Conservation (phyloP, 257 asterid species). For the Ballota nigra region DNA sequence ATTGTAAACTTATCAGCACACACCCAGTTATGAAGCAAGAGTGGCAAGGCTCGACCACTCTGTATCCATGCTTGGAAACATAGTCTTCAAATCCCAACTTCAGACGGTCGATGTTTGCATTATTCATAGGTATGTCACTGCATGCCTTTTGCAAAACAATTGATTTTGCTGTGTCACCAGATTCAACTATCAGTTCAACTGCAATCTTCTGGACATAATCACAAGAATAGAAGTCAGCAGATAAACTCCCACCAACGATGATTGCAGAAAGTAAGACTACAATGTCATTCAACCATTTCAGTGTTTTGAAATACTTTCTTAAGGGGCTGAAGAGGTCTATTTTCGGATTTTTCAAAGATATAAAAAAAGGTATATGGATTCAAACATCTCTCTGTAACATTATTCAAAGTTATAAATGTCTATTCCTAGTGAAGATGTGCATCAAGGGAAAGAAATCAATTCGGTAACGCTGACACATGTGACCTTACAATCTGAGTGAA, state of each 20-base stretch:
- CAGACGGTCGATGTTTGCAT: constrained; percentile 50
- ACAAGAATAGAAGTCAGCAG: constrained; percentile 28
- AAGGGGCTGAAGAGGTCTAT: constrained; percentile 9
- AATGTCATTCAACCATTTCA: constrained; percentile 8
- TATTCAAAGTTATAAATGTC: background rate
- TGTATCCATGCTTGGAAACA: constrained; percentile 63
- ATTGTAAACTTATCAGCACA: constrained; percentile 23
- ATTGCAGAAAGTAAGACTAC: constrained; percentile 14
- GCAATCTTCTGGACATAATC: constrained; percentile 63
- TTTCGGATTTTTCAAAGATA: background rate
- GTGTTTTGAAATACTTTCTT: background rate
- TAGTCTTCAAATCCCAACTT: constrained; percentile 68
- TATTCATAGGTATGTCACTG: constrained; percentile 32
- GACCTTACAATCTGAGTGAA: constrained; percentile 11
- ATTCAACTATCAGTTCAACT: constrained; percentile 60
- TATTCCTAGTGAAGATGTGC: constrained; percentile 14
- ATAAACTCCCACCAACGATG: constrained; percentile 13
- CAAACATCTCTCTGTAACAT: background rate
- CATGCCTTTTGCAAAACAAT: constrained; percentile 44
- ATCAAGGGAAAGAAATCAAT: constrained; percentile 8
- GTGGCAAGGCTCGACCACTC: constrained; percentile 44
- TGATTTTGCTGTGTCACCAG: constrained; percentile 37
- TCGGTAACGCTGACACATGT: constrained; percentile 10
- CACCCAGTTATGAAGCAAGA: constrained; percentile 61
- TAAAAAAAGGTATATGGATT: background rate